These are phyloP conservation scores for Dothideomycetes sp. DNA, from an alignment of 2,329 filamentous ascomycete species.

Conservation along the genomic window DNA sequence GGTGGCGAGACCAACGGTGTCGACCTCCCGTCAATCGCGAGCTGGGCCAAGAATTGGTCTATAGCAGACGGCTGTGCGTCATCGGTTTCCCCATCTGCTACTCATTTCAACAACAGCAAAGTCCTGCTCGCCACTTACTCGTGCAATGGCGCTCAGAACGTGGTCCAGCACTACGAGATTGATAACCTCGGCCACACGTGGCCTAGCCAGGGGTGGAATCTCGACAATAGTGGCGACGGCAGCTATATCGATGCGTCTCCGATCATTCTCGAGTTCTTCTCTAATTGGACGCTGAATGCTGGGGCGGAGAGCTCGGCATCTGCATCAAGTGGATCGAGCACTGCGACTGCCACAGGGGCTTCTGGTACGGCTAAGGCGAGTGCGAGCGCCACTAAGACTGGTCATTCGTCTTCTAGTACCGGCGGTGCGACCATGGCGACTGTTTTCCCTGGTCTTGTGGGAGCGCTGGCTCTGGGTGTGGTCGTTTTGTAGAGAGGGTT, in stretches of 20 bases:
- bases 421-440: neutral
- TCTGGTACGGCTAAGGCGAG: neutral
- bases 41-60: conserved; percentile 29
- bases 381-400: too few relatives aligned
- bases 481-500: too few relatives aligned
- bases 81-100: neutral
- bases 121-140: conserved; percentile 11
- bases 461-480: neutral
- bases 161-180: conserved; percentile 26
- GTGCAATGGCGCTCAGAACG: conserved; percentile 15
- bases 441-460: neutral
- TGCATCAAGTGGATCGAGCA: neutral
- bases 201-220: conserved; percentile 19
- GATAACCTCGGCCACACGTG: conserved; percentile 29
- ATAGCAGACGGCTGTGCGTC: conserved; percentile 22
- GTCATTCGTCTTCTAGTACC: neutral
- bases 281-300: conserved; percentile 11
- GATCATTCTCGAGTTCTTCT: conserved; percentile 15
- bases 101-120: conserved; percentile 10
- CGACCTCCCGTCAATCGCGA: conserved; percentile 16
- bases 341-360: neutral
- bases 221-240: neutral
- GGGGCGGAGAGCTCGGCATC: neutral
- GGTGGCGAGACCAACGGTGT: conserved; percentile 22
- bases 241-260: conserved; percentile 12